A percentile compares a stretch with the other conserved stretches of the same genome.
These are phyloP conservation scores for Lasiosphaeria ovina DNA, from an alignment of 495 filamentous ascomycete species.

Conservation along the genomic window DNA sequence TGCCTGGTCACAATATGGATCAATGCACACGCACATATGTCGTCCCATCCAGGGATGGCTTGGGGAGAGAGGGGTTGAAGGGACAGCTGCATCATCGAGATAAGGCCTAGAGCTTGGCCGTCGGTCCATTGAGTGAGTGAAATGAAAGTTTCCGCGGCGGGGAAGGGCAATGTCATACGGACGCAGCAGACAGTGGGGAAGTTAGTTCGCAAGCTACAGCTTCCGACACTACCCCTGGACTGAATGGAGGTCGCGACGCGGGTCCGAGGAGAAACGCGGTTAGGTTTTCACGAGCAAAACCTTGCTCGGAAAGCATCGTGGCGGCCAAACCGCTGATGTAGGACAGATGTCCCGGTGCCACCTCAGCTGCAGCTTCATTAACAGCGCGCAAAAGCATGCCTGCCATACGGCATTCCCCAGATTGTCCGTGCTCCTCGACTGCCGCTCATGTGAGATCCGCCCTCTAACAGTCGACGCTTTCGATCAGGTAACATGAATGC, in stretches of 20 bases:
- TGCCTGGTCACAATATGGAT: not conserved
- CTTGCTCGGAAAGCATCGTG: constrained; percentile 1
- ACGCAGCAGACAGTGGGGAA: too few species aligned
- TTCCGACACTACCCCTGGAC: too few species aligned
- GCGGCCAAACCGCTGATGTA: not conserved
- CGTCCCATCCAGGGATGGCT: not conserved
- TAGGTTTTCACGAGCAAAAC: not conserved
- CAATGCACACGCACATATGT: not conserved
- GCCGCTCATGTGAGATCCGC: not conserved
- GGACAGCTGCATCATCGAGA: constrained; percentile 19
- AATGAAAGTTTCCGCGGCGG: too few species aligned
- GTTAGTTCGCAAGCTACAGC: too few species aligned
- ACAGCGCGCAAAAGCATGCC: constrained; percentile 1
- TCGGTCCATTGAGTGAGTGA: too few species aligned
- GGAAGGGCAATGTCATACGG: too few species aligned
- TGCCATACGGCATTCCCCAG: constrained; percentile 3
- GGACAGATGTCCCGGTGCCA: not conserved
- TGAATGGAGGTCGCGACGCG: not conserved
- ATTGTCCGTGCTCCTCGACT: not conserved
- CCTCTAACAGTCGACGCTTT: not conserved
- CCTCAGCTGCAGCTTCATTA: not conserved
- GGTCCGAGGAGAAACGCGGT: not conserved
- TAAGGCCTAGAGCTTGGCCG: constrained; percentile 10
- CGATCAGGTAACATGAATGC: not conserved
- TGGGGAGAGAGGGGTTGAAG: not conserved